Conservation (phyloP, 1,284 basidiomycete genomes). For the Boletus semigastroideus region DNA sequence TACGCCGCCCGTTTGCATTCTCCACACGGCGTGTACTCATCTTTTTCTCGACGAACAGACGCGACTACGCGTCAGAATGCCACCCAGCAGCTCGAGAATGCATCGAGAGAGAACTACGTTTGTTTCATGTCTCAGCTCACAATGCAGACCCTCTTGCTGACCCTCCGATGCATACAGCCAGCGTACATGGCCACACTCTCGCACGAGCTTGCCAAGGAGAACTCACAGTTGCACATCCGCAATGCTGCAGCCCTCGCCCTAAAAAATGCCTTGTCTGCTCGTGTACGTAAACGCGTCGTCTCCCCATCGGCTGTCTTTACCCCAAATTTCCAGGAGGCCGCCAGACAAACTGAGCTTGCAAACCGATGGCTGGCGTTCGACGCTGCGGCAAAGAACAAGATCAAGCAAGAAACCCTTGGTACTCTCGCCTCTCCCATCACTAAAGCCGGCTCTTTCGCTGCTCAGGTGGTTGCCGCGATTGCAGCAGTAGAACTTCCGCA, state of each 20-base stretch:
- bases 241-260: constrained; percentile 95
- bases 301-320: constrained; percentile 10
- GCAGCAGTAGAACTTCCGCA: constrained; percentile 90
- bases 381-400: constrained; percentile 68
- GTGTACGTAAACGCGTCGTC: constrained; percentile 57
- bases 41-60: constrained; percentile 48
- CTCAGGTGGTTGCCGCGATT: constrained; percentile 92
- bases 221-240: constrained; percentile 72
- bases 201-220: constrained; percentile 77
- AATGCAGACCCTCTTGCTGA: constrained; percentile 20
- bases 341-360: constrained; percentile 75
- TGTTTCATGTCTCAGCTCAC: constrained; percentile 38
- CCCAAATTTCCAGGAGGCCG: constrained; percentile 57
- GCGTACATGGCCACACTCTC: constrained; percentile 89
- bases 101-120: constrained; percentile 85
- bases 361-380: constrained; percentile 82
- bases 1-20: constrained; percentile 43
- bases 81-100: constrained; percentile 82
- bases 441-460: constrained; percentile 85
- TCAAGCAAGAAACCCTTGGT: constrained; percentile 87
- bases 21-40: constrained; percentile 23
- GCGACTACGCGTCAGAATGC: constrained; percentile 85
- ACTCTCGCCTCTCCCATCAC: constrained; percentile 75
- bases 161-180: constrained; percentile 58
- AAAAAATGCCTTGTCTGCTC: constrained; percentile 92